Conservation (phyloP, 176 grass and related monocot genomes). For the Leersia perrieri region DNA sequence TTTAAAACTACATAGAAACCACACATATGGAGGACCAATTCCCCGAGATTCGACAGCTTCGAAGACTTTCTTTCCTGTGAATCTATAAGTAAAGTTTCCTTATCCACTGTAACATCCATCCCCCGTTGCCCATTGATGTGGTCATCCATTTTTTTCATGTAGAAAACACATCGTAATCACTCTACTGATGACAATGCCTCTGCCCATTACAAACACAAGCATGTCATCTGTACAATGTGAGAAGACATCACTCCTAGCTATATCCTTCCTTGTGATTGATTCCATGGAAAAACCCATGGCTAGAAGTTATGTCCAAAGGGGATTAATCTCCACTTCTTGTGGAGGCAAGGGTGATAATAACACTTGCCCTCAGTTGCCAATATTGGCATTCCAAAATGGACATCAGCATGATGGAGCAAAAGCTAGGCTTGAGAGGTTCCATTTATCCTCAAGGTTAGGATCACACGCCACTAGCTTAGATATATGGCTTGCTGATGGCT, state of each 20-base stretch:
- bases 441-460: not conserved
- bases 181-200: constrained; percentile 2
- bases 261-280: not conserved
- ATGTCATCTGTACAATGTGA: constrained; percentile 34
- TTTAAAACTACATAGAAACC: not conserved
- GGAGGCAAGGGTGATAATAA: constrained; percentile 2
- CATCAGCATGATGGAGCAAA: constrained; percentile 7
- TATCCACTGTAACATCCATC: constrained; percentile 10
- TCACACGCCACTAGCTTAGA: constrained; percentile 18
- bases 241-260: not conserved
- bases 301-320: not conserved
- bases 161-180: constrained; percentile 15
- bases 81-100: not conserved
- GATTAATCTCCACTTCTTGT: constrained; percentile 17
- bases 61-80: not conserved
- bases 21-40: not conserved
- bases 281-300: constrained; percentile 10
- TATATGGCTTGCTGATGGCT: not conserved
- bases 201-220: not conserved
- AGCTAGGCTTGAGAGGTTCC: not conserved
- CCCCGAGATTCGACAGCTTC: not conserved
- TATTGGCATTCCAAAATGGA: constrained; percentile 10
- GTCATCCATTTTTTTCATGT: not conserved
- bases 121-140: not conserved
- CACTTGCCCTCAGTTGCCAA: not conserved